Evolutionary conservation across 805 yeast species (phyloP), one percentile per base, ranked within the genome.

Genomic region (Blastobotrys terrestris): DNA sequence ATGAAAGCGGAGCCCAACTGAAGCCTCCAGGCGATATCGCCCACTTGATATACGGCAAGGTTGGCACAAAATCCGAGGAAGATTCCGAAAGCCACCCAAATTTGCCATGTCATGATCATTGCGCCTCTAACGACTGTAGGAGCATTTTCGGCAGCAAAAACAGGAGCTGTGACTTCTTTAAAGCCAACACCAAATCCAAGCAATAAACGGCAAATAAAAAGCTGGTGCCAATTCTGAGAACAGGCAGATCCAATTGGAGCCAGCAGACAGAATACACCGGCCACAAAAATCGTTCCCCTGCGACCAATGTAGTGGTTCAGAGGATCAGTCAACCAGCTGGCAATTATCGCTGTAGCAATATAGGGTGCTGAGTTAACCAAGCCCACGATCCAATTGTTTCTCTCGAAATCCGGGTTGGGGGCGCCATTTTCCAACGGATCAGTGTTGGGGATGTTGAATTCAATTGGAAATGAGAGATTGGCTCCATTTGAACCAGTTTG

Each of bases 401-500:
- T 89, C 59, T 77, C 74, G 13, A 80, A 65, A 46, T 76, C 71
- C 45, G 75, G 72, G 18, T 67, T 74, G n/a, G n/a, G n/a, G n/a
- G n/a, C n/a, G n/a, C n/a, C n/a, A n/a, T n/a, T n/a, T n/a, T n/a
- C n/a, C n/a, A 22, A 20, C 5, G 48, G 51, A 18, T 41, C 51
- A 15, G 39, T 41, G 2, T 49, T 40, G 21, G 71, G 75, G 44
- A 85, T 72, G 60, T 73, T 64, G 21, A 54, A 49, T 31, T 53
- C 53, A 26, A 43, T 44, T 31, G 58, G 51, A 51, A 63, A 63
- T 54, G 76, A 77, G 22, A 83, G 66, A 44, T 77, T 78, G 26
- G 87, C 87, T 39, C 87, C 88, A 57, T 83, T 81, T 54, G 81
- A 71, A 7, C 82, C 87, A 11, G 85, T 76, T 64, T 83, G 85